Conservation (phyloP, 345 rosid genomes). For the Pistacia vera region DNA sequence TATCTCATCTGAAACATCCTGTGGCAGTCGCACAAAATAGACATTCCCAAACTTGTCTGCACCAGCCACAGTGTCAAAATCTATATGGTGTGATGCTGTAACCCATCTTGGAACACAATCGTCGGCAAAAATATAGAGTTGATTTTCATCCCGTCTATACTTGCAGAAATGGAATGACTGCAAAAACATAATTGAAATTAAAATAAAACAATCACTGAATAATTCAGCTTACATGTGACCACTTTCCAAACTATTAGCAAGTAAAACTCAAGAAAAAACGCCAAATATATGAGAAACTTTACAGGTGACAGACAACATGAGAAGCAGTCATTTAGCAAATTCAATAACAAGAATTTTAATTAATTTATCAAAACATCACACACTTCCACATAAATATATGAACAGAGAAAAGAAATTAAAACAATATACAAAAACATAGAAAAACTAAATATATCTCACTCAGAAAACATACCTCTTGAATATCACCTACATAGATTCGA, state of each 20-base stretch:
- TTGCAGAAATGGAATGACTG: slow-evolving; percentile 99
- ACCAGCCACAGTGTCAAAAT: slow-evolving; percentile 97
- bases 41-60: slow-evolving; percentile 95
- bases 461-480: slow-evolving; percentile 74
- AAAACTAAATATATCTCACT: background rate
- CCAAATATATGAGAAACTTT: background rate
- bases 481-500: slow-evolving; percentile 92
- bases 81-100: slow-evolving; percentile 86
- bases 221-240: background rate
- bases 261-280: background rate
- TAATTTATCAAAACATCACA: background rate
- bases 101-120: slow-evolving; percentile 97
- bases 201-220: slow-evolving; percentile 2
- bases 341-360: slow-evolving; percentile 2
- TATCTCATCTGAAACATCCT: slow-evolving; percentile 95
- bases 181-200: slow-evolving; percentile 18
- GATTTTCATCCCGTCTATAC: slow-evolving; percentile 97
- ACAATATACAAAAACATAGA: background rate
- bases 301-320: background rate
- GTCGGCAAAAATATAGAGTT: slow-evolving; percentile 92
- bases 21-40: slow-evolving; percentile 83
- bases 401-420: background rate
- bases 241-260: background rate
- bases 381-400: background rate
- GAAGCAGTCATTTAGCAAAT: background rate